Evolutionary conservation across 2,329 filamentous ascomycete species (phyloP).

Genomic region (Fusarium sp.): DNA sequence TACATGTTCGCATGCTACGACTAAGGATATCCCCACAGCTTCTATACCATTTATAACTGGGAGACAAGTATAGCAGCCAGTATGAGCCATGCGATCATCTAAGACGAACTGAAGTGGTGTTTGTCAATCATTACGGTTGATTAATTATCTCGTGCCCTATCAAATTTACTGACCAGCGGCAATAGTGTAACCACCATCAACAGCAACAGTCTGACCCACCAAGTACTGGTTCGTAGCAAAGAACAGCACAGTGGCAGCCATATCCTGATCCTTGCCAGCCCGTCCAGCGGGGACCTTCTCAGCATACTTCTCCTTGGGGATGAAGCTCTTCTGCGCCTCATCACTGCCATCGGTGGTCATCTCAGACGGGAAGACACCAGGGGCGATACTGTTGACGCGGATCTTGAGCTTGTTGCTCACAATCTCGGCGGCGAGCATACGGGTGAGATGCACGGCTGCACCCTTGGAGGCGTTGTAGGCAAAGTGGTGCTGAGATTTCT

Average conservation of each 20-base stretch:
- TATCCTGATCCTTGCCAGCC: constrained; percentile 75
- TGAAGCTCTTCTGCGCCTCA: constrained; percentile 65
- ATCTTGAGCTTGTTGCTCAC: constrained; percentile 67
- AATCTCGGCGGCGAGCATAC: constrained; percentile 71
- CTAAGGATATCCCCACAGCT: background rate
- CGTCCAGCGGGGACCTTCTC: constrained; percentile 70
- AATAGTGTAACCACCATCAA: constrained; percentile 57
- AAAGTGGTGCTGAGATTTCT: constrained; percentile 71
- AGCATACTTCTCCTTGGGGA: constrained; percentile 65
- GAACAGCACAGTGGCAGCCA: constrained; percentile 73
- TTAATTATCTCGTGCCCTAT: background rate
- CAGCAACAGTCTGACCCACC: constrained; percentile 54
- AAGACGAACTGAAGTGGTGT: no score
- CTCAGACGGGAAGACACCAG: constrained; percentile 76
- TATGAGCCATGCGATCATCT: fast-evolving
- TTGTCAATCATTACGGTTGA: background rate
- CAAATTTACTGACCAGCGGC: constrained; percentile 42
- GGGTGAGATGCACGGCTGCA: constrained; percentile 70
- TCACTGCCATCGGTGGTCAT: constrained; percentile 68
- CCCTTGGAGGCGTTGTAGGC: constrained; percentile 72
- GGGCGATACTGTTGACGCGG: constrained; percentile 78
- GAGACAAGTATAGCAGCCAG: no score
- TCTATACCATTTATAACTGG: fast-evolving
- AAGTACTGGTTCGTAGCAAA: constrained; percentile 56
- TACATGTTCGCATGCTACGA: background rate